Evolutionary conservation across 306 rosid species (phyloP).

Genomic region (Fagus crenata): DNA sequence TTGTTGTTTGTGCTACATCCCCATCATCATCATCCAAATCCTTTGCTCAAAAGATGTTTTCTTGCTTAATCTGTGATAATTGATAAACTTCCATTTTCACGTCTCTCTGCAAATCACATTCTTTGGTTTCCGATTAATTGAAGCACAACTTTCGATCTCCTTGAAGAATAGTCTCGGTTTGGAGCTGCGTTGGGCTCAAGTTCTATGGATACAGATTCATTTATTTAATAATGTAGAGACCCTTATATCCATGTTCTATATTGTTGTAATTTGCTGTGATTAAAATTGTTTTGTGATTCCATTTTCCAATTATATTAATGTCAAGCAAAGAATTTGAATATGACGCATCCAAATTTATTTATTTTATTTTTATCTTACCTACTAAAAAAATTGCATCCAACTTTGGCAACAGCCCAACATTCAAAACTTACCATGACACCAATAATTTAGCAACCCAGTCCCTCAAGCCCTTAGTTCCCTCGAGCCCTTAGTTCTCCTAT

Average conservation of each 20-base stretch:
- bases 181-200: neutral
- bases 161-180: neutral
- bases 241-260: neutral
- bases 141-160: neutral
- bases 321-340: too few relatives aligned
- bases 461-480: too few relatives aligned
- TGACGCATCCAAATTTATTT: too few relatives aligned
- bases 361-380: too few relatives aligned
- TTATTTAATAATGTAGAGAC: neutral
- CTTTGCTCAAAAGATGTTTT: conserved; percentile 39
- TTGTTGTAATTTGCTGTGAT: neutral
- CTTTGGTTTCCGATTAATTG: neutral
- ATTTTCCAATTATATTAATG: too few relatives aligned
- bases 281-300: too few relatives aligned
- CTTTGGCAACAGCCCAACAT: too few relatives aligned
- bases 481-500: too few relatives aligned
- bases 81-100: neutral
- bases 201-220: neutral
- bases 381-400: too few relatives aligned
- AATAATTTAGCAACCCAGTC: too few relatives aligned
- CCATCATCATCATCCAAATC: conserved; percentile 17
- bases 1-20: conserved; percentile 39
- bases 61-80: conserved; percentile 55
- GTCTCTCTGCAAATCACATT: neutral
- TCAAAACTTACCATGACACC: too few relatives aligned